These are phyloP conservation scores for Populus davidiana DNA, from an alignment of 345 rosid species.

Conservation along the genomic window DNA sequence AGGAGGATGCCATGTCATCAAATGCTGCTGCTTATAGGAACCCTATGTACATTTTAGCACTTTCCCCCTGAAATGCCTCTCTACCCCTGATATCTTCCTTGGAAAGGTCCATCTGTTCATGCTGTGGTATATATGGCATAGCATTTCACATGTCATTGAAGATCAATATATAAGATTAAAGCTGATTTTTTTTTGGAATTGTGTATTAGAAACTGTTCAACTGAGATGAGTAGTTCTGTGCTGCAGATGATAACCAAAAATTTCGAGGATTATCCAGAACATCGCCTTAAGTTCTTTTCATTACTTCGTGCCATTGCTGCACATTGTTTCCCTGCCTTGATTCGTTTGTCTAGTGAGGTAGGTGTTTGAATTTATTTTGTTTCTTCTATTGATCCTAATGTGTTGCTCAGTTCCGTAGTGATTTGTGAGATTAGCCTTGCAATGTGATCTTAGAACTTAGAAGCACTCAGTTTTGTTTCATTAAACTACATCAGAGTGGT, in stretches of 20 bases:
- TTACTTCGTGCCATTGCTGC: constrained; percentile 97
- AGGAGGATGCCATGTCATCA: constrained; percentile 1
- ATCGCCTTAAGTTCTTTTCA: constrained; percentile 96
- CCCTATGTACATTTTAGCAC: not conserved
- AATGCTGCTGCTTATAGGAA: not conserved
- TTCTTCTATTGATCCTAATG: not conserved
- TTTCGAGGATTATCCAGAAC: constrained; percentile 98
- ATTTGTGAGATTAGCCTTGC: not conserved
- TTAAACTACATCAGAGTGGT: not conserved
- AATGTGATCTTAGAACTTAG: not conserved
- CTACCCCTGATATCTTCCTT: too few relatives aligned
- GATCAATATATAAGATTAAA: not conserved
- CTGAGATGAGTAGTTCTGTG: constrained; percentile 13
- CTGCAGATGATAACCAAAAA: constrained; percentile 97
- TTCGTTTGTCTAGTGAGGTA: constrained; percentile 90
- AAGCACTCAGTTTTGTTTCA: not conserved
- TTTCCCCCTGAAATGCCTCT: not conserved
- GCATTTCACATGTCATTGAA: not conserved
- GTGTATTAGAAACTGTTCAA: not conserved
- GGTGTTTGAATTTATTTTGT: constrained; percentile 19
- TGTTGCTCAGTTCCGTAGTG: not conserved
- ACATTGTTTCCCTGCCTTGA: constrained; percentile 88
- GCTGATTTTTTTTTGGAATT: not conserved
- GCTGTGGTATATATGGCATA: not conserved
- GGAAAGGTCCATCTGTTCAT: not conserved